These are phyloP conservation scores for Tulasnella sp. DNA, from an alignment of 768 basidiomycete species.

Conservation along the genomic window DNA sequence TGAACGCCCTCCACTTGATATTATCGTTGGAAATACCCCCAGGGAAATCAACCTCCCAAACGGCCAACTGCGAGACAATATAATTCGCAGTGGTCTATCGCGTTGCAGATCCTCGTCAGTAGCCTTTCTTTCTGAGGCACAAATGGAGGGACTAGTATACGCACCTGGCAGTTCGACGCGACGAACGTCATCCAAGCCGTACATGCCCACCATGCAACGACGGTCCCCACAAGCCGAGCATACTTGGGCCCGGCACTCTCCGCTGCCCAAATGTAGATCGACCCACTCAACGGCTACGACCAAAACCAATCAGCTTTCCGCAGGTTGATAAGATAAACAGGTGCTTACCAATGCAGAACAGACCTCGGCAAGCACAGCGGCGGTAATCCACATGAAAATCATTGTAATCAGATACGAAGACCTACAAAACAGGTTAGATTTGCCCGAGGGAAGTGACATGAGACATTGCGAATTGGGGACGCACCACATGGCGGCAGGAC, in stretches of 20 bases:
- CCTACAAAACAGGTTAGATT: conserved; percentile 33
- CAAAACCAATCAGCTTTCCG: background rate
- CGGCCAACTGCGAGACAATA: conserved; percentile 67
- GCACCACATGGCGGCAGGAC: conserved; percentile 77
- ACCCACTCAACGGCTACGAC: conserved; percentile 55
- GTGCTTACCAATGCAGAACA: conserved; percentile 55
- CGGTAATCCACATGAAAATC: conserved; percentile 80
- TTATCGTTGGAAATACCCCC: conserved; percentile 60
- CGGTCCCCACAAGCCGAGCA: conserved; percentile 74
- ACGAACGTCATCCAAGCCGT: conserved; percentile 96
- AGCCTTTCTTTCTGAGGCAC: background rate
- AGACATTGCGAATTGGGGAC: background rate
- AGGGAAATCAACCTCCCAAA: conserved; percentile 73
- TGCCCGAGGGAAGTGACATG: background rate
- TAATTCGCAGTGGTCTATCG: conserved; percentile 76
- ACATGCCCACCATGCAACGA: conserved; percentile 87
- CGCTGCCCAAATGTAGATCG: conserved; percentile 91
- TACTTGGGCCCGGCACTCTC: conserved; percentile 83
- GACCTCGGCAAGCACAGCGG: conserved; percentile 75
- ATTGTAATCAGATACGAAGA: conserved; percentile 73
- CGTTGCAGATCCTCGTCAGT: background rate
- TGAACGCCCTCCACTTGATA: conserved; percentile 73
- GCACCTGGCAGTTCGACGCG: conserved; percentile 75
- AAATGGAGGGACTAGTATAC: conserved; percentile 17
- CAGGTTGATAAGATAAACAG: conserved; percentile 6